These are phyloP conservation scores for Rhododendron griersonianum DNA, from an alignment of 148 eudicot species.

Conservation along the genomic window DNA sequence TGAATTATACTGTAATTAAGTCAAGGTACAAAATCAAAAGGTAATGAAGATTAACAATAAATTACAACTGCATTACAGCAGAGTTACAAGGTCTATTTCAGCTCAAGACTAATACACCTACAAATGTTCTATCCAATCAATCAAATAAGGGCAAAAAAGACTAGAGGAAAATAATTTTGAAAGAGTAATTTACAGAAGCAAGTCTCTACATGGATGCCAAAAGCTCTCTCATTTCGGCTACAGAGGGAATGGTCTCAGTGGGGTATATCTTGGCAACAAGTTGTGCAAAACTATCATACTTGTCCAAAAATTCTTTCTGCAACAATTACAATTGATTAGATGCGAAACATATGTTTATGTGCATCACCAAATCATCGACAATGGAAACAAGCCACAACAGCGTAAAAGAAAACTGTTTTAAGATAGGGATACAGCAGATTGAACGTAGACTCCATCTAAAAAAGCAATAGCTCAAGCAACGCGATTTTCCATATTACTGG, in stretches of 20 bases:
- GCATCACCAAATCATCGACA: neutral
- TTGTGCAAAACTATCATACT: slow-evolving; percentile 85
- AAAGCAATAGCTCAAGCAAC: neutral
- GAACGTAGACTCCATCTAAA: neutral
- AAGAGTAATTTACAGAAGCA: slow-evolving; percentile 1
- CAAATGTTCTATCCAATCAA: neutral
- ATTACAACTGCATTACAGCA: neutral
- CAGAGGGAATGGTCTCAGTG: slow-evolving; percentile 63
- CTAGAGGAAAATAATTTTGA: neutral
- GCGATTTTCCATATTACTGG: neutral
- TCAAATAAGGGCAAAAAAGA: neutral
- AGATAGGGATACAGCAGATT: neutral
- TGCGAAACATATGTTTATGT: neutral
- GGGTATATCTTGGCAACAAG: slow-evolving; percentile 86
- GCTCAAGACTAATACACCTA: neutral
- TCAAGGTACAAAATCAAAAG: neutral
- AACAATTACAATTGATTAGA: slow-evolving; percentile 8
- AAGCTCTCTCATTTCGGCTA: slow-evolving; percentile 72
- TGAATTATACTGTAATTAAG: neutral
- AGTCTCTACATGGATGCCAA: slow-evolving; percentile 62
- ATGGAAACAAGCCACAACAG: neutral
- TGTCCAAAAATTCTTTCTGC: slow-evolving; percentile 95
- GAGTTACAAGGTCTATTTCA: neutral
- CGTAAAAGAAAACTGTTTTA: neutral
- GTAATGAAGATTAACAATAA: neutral